A percentile compares a stretch with the other conserved stretches of the same genome.
Conservation (phyloP, 495 filamentous ascomycete species). For the Hypoxylon perforatum region DNA sequence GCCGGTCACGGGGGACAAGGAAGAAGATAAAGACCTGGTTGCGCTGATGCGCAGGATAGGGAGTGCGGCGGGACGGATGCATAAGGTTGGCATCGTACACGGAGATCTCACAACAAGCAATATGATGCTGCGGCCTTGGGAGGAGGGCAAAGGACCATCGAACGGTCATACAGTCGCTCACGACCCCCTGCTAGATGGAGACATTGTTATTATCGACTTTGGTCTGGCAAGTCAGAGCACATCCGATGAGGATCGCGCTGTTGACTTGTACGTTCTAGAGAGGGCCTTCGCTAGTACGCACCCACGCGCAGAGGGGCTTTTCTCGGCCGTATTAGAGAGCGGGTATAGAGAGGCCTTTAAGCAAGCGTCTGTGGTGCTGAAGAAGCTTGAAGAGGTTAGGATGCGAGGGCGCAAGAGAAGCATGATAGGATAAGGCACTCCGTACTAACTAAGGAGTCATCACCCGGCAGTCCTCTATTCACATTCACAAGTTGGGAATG, state of each 20-base stretch:
- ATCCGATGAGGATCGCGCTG: slow-evolving; percentile 93
- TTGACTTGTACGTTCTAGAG: slow-evolving; percentile 97
- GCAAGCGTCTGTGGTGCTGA: slow-evolving; percentile 62
- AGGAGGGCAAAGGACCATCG: slow-evolving; percentile 26
- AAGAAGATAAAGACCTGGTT: slow-evolving; percentile 49
- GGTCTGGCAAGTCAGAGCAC: slow-evolving; percentile 84
- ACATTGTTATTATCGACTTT: slow-evolving; percentile 94
- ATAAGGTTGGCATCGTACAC: slow-evolving; percentile 85
- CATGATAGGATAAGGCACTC: slow-evolving; percentile 79
- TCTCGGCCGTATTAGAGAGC: slow-evolving; percentile 68
- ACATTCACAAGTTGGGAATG: not conserved
- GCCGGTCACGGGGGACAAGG: slow-evolving; percentile 47
- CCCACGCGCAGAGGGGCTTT: slow-evolving; percentile 83
- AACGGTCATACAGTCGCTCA: slow-evolving; percentile 29
- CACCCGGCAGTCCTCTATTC: not conserved
- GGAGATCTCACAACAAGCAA: slow-evolving; percentile 98
- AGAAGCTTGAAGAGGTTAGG: slow-evolving; percentile 90
- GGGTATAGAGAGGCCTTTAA: slow-evolving; percentile 61
- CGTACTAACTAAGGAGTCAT: not conserved
- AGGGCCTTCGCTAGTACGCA: slow-evolving; percentile 96
- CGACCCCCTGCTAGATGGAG: slow-evolving; percentile 64
- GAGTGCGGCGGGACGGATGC: slow-evolving; percentile 77
- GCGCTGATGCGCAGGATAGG: slow-evolving; percentile 80
- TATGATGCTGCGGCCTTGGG: slow-evolving; percentile 77
- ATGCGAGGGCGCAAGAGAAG: slow-evolving; percentile 97